phyloP scores from a whole-genome alignment of 2,329 filamentous ascomycete species.

The Aaosphaeria pasadenensis region DNA sequence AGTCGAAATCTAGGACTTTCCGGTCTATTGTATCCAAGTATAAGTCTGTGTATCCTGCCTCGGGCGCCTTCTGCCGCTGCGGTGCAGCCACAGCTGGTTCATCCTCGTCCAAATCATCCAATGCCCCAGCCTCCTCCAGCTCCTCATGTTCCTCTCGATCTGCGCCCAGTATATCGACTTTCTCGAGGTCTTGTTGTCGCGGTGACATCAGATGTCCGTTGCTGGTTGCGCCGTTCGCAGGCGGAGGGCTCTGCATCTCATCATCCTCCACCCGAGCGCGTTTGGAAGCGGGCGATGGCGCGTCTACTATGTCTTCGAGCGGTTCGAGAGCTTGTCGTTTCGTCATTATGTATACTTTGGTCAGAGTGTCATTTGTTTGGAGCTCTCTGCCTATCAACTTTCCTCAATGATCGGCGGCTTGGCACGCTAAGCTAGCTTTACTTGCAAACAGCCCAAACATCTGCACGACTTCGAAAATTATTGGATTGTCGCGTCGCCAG shows the following conservation, averaged over 20 bases:
- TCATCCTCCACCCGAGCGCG: conserved; percentile 45
- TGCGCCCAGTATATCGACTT: conserved; percentile 33
- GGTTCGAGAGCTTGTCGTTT: conserved; percentile 47
- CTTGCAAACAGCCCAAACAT: conserved; percentile 21
- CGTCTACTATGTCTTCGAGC: conserved; percentile 39
- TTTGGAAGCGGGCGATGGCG: conserved; percentile 48
- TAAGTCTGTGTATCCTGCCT: conserved; percentile 87
- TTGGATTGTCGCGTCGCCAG: conserved; percentile 32
- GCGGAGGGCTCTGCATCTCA: conserved; percentile 29
- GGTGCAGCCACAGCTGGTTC: conserved; percentile 44
- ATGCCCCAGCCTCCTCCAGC: conserved; percentile 34
- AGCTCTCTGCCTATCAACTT: background rate
- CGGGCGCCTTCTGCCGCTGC: conserved; percentile 71
- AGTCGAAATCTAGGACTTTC: conserved; percentile 92
- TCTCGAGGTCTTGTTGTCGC: conserved; percentile 20
- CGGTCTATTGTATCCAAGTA: conserved; percentile 98
- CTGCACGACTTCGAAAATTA: conserved; percentile 21
- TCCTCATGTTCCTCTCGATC: conserved; percentile 35
- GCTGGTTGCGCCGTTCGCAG: conserved; percentile 16
- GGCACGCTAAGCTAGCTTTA: background rate
- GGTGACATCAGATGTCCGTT: conserved; percentile 32
- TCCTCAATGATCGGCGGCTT: background rate
- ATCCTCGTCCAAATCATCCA: conserved; percentile 32
- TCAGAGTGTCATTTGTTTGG: background rate
- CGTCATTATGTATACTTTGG: conserved; percentile 32